Base-by-base conservation (phyloP, 306 rosid genomes). In the Boehmeria nivea region DNA sequence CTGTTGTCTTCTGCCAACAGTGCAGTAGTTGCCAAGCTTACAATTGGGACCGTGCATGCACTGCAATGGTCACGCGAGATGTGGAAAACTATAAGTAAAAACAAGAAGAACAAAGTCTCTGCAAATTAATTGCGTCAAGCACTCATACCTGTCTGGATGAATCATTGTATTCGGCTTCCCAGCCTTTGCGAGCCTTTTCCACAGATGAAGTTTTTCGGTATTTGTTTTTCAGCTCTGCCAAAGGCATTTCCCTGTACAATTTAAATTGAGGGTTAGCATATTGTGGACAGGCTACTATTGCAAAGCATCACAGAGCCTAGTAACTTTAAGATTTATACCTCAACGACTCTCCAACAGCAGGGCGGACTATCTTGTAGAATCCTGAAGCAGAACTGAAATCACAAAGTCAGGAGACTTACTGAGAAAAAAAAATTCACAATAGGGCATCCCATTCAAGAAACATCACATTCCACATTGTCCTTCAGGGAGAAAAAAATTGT, bases 41-140 rank as follows among this genome's bases (percentile, higher is more conserved):
- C 99, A 93, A 1, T 93, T 93, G 68, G 93, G 96, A 70, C 99
- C 99, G 51, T 87, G 99, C 99, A 93, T 93, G 74, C 99, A 93
- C 99, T 93, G 81, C 78, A 69, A 2, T 18, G 12, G 15, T 47
- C 53, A 47, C 23, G 22, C 22, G 3, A 25, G 6, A 51, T 3
- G 36, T 3, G 36, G 9, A 31, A 6, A 31, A 4, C 9, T 4
- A 31, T 31, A 31, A 31, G 36, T 31, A 51, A 25, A 15, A 3
- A 15, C 21, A 25, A 26, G 14, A 27, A 49, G 43, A 21, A 51
- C 31, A 38, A 51, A 12, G 20, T 38, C 21, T 19, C 37, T 26
- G 13, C 33, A 60, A 43, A 67, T 43, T 43, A 71, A 46, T 21
- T 61, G 64, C 51, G 51, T 43, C 14, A 18, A 52, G 40, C 45